Percentiles rank a stretch among this genome's conserved stretches.
These are phyloP conservation scores for Phyllosticta citrichinensis DNA, from an alignment of 2,329 filamentous ascomycete genomes.

Conservation along the genomic window DNA sequence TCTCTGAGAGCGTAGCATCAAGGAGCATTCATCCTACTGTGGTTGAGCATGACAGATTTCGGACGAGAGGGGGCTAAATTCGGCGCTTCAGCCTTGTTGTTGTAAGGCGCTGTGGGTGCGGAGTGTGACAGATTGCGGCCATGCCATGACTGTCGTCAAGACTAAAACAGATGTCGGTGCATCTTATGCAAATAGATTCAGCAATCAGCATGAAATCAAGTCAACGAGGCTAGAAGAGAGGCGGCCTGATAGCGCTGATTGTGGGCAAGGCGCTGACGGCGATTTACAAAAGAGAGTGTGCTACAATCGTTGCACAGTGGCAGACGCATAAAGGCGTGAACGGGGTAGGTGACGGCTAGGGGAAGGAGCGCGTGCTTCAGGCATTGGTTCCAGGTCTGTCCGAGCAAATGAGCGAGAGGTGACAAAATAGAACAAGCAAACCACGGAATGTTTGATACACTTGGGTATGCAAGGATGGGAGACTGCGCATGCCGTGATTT, in stretches of 20 bases:
- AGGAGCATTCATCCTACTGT: neutral
- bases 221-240: neutral
- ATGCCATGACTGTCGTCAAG: neutral
- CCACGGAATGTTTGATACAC: neutral
- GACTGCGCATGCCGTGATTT: neutral
- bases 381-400: neutral
- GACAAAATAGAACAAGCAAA: neutral
- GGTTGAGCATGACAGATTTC: conserved; percentile 6
- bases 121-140: neutral
- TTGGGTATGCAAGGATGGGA: neutral
- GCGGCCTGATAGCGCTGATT: neutral
- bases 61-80: conserved; percentile 1
- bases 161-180: neutral
- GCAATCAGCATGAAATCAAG: neutral
- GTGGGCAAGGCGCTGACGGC: neutral
- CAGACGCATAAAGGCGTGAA: neutral
- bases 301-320: neutral
- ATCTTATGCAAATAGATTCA: neutral
- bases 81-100: conserved; percentile 9
- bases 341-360: neutral
- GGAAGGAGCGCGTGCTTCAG: neutral
- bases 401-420: neutral
- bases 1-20: neutral
- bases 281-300: neutral
- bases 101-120: conserved; percentile 1